A percentile compares a stretch with the other conserved stretches of the same genome.
Conservation (phyloP, 345 rosid species). For the Pugionium cornutum region DNA sequence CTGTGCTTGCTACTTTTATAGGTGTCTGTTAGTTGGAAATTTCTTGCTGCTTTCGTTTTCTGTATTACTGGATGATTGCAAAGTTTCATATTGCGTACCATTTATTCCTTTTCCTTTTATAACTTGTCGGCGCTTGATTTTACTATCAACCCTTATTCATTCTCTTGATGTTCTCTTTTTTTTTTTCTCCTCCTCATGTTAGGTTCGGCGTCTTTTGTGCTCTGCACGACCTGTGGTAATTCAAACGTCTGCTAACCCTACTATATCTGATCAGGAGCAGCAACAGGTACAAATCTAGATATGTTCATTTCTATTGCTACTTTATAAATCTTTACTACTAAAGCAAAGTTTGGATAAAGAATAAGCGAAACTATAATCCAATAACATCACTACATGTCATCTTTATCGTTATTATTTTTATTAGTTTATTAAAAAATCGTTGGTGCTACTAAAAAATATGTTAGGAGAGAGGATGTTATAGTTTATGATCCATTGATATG, state of each 20-base stretch:
- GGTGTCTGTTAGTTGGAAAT: constrained; percentile 21
- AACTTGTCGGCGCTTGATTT: not conserved
- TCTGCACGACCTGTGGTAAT: constrained; percentile 86
- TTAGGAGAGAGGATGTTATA: constrained; percentile 6
- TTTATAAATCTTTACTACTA: constrained; percentile 1
- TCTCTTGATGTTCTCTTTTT: constrained; percentile 22
- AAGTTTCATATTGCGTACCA: constrained; percentile 20
- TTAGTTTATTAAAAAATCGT: not conserved
- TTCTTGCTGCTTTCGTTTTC: constrained; percentile 19
- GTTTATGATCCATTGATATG: constrained; percentile 10
- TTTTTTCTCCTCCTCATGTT: constrained; percentile 28
- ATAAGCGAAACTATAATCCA: constrained; percentile 15
- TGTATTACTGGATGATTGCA: constrained; percentile 11
- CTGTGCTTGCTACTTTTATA: constrained; percentile 5
- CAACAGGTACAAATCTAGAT: constrained; percentile 66
- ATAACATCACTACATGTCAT: constrained; percentile 14
- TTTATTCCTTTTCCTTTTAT: constrained; percentile 5
- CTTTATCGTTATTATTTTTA: not conserved
- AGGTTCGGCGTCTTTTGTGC: constrained; percentile 92
- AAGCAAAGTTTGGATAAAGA: constrained; percentile 4
- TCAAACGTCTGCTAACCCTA: constrained; percentile 75
- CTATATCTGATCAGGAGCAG: constrained; percentile 86
- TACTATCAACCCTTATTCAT: not conserved
- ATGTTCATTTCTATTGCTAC: constrained; percentile 19
- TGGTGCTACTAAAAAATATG: constrained; percentile 2